Evolutionary conservation across 2,329 filamentous ascomycete species (phyloP), one percentile per base, ranked within the genome.

Genomic region (Aspergillus pseudotamarii): DNA sequence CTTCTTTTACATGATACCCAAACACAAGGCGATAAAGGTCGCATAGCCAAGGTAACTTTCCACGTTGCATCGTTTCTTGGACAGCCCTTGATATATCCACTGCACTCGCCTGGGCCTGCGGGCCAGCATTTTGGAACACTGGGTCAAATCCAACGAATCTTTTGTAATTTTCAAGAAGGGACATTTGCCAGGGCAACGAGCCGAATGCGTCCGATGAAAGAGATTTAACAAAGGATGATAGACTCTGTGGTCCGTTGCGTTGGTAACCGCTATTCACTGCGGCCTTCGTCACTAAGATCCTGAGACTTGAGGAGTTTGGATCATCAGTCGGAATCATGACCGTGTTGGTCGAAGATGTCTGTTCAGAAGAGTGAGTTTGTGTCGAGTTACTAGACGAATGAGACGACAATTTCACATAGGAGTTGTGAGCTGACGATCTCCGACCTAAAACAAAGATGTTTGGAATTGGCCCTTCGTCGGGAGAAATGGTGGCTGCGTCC

Each of bases 401-500:
- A 74, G 91, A 95, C 1, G 92, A 93, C 92, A 93, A 96, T 62
- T 75, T 74, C 12, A 71, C 68, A 60, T 75, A 74, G 11, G 69
- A 64, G 55, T 53, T 60, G 65, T 91, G 85, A 9, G 82, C 38
- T 41, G 38, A 84, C 38, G 83, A 84, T 53, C 86, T 86, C 5
- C 92, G 91, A 3, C 93, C 93, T 0, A 97, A 85, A 0, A 97
- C 89, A 58, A 97, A 84, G 69, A 97, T 97, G 72, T 97, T 96
- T 6, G 93, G 94, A 60, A 93, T 86, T 45, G 88, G 89, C 0
- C 89, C 87, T 68, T 91, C 91, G 61, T 94, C 92, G 0, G 91
- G 91, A 0, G 93, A 96, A 4, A 92, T 88, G 0, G 91, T 93
- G 71, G 95, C 89, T 0, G 91, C 93, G 73, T 98, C 94, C 76